Conservation (phyloP, 1,284 basidiomycete species). For the Leccinum pachyderme region DNA sequence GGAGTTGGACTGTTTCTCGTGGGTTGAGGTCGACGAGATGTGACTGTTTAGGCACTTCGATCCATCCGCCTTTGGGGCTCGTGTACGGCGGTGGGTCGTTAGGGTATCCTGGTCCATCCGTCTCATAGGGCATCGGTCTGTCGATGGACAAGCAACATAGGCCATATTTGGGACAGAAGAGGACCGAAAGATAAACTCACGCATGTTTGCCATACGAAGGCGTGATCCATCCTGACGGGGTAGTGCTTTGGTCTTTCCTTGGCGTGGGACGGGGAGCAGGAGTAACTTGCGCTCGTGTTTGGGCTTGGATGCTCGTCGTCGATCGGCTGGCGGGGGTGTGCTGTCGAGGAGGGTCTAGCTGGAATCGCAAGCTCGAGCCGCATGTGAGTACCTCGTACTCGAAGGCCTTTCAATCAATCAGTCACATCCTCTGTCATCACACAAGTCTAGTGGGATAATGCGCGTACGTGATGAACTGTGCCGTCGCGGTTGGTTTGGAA, state of each 20-base stretch:
- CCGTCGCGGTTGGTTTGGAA: conserved; percentile 14
- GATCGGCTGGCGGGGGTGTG: not conserved
- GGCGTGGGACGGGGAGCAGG: not conserved
- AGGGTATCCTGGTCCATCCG: not conserved
- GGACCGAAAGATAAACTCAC: conserved; percentile 10
- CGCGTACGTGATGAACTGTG: conserved; percentile 13
- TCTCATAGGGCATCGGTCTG: conserved; percentile 3
- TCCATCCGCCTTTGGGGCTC: conserved; percentile 13
- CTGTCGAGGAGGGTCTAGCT: conserved; percentile 3
- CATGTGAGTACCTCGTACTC: conserved; percentile 29
- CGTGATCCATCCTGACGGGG: conserved; percentile 1
- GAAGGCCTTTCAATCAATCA: conserved; percentile 14
- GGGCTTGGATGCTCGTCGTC: not conserved
- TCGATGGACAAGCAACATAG: conserved; percentile 1
- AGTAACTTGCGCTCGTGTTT: not conserved
- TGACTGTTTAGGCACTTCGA: conserved; percentile 15
- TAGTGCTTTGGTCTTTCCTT: not conserved
- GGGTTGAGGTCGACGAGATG: conserved; percentile 8
- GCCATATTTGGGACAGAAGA: not conserved
- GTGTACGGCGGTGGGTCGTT: conserved; percentile 19
- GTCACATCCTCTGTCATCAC: not conserved
- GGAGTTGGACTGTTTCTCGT: conserved; percentile 20
- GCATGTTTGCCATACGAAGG: not conserved
- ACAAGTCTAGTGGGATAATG: not conserved
- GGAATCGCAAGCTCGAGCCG: conserved; percentile 21